Evolutionary conservation across 2,329 filamentous ascomycete species (phyloP).

Genomic region (Epichloe coenophiala): DNA sequence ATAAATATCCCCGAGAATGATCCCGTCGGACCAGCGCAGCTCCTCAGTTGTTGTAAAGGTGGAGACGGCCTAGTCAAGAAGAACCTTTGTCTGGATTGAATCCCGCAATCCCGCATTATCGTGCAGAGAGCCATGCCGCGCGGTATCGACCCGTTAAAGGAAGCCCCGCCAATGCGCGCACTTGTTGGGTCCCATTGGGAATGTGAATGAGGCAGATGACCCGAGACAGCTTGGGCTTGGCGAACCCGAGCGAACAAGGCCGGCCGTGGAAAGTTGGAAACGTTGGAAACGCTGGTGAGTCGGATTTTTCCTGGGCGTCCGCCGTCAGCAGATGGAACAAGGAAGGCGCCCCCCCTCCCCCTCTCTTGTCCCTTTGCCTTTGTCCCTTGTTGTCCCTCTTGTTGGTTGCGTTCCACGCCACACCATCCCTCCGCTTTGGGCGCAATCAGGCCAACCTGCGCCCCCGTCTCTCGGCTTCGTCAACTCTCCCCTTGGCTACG

Average conservation of each 20-base stretch:
- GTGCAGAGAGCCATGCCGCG: no score
- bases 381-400: background rate
- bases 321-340: background rate
- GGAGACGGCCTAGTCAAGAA: background rate
- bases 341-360: background rate
- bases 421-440: background rate
- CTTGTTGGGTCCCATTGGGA: no score
- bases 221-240: no score
- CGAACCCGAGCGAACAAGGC: no score
- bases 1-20: background rate
- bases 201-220: no score
- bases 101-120: background rate
- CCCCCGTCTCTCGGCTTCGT: background rate
- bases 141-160: background rate
- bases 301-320: no score
- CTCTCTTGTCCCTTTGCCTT: no score
- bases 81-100: background rate
- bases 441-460: constrained; percentile 2
- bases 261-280: no score
- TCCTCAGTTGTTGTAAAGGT: background rate
- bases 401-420: background rate
- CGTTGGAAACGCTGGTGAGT: background rate
- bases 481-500: background rate
- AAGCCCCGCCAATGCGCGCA: background rate
- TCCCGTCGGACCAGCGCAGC: background rate